A percentile compares a stretch with the other conserved stretches of the same genome.
These are phyloP conservation scores for Leccinum barrowsii DNA, from an alignment of 768 basidiomycete genomes.

Conservation along the genomic window DNA sequence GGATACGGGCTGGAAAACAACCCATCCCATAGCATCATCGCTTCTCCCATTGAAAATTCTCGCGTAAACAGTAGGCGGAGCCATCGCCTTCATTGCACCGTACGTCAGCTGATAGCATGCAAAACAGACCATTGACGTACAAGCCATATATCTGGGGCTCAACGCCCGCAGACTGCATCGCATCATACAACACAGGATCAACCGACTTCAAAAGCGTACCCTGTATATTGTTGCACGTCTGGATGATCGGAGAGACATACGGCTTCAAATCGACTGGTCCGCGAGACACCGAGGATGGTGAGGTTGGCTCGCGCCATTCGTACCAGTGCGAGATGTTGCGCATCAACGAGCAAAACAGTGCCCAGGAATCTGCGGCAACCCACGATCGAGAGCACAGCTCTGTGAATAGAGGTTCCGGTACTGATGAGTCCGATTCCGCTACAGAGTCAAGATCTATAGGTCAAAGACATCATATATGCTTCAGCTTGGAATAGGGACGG, in stretches of 20 bases:
- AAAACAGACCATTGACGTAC: conserved; percentile 43
- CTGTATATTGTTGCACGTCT: conserved; percentile 79
- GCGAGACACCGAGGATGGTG: conserved; percentile 30
- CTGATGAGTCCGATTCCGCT: conserved; percentile 27
- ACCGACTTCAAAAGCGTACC: conserved; percentile 64
- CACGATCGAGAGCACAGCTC: conserved; percentile 66
- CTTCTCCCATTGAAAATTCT: conserved; percentile 77
- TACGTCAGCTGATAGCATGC: conserved; percentile 13
- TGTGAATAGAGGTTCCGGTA: conserved; percentile 37
- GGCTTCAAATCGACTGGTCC: conserved; percentile 49
- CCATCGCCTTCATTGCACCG: conserved; percentile 67
- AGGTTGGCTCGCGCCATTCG: conserved; percentile 56
- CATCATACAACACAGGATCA: conserved; percentile 76
- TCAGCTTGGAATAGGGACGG: conserved; percentile 21
- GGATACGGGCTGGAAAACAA: conserved; percentile 81
- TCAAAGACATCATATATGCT: conserved; percentile 22
- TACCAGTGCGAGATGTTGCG: conserved; percentile 73
- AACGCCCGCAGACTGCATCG: conserved; percentile 74
- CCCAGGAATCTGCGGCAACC: conserved; percentile 86
- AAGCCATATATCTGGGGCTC: conserved; percentile 98
- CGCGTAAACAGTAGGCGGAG: conserved; percentile 89
- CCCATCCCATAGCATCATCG: conserved; percentile 94
- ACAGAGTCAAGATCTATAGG: conserved; percentile 77
- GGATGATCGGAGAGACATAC: conserved; percentile 81
- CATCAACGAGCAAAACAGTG: conserved; percentile 81